Base-by-base conservation (phyloP, 352 stramenopile species). In the Phytopythium sindhum region DNA sequence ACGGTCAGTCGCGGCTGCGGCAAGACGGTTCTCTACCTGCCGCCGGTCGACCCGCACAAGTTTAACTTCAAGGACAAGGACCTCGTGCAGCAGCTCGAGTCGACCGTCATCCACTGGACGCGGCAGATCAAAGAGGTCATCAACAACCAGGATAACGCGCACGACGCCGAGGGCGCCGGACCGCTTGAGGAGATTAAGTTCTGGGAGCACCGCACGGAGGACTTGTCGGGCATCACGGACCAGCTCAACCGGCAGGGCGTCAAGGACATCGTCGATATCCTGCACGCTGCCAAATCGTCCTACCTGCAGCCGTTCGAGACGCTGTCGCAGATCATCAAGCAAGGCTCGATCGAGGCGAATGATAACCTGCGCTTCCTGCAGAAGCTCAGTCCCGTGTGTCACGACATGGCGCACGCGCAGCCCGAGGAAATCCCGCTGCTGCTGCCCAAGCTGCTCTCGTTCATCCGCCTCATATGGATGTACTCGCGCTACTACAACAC, bases 121-220 rank as follows among this genome's bases (percentile, higher is more conserved):
- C 74, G 95, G 4, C 96, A 99, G 68, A 98, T 99, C 68, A 98
- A 98, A 66, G 94, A 98, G 61, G 92, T 99, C 24, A 93, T 98
- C 44, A 98, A 97, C 70, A 98, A 97, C 68, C 93, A 98, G 61
- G 90, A 98, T 72, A 97, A 97, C 44, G 88, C 81, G 0, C 83
- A 96, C 57, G 89, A 97, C 56, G 85, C 88, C 0, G 95, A 98
- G 63, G 94, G 83, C 3, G 84, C 91, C 1, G 94, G 95, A 0
- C 95, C 95, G 2, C 67, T 98, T 0, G 91, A 98, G 66, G 95
- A 98, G 74, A 98, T 98, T 66, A 93, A 98, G 63, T 98, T 98
- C 68, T 98, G 95, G 95, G 81, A 96, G 33, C 85, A 90, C 57
- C 90, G 95, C 14, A 97, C 90, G 0, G 72, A 97, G 62, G 95